Base-by-base conservation (phyloP, 352 stramenopile genomes). In the Globisporangium nodosum region DNA sequence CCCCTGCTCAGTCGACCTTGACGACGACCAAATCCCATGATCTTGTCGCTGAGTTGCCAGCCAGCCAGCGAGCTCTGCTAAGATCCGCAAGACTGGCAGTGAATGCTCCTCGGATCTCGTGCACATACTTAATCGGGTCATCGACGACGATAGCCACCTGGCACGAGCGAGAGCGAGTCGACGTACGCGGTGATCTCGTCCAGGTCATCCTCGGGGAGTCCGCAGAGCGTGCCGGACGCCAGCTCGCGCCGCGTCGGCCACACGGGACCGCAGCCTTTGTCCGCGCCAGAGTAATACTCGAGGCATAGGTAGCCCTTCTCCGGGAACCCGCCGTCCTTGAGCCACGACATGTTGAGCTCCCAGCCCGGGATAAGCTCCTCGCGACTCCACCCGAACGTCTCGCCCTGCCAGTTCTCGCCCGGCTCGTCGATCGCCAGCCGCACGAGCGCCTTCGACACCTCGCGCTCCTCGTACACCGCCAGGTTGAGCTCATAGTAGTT, bases 401-500 rank as follows among this genome's bases (percentile, higher is more conserved):
- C 78, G 12, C 67, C 64, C 59, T 88, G 78, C 83, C 83, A 92
- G 62, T 92, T 92, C 61, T 92, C 80, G 5, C 83, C 83, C 0
- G 83, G 83, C 49, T 92, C 83, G 27, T 87, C 79, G n/a, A 92
- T 87, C 15, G 83, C 83, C 4, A 92, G 74, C 15, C 77, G 73
- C 47, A 92, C 81, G 9, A 92, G 79, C 16, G 68, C 66, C 56
- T 90, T 88, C 16, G 80, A 77, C 18, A 92, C 60, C 55, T 92
- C 83, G 0, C 83, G 66, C 63, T 92, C 80, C 58, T 92, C 83
- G 54, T 88, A 90, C 6, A 70, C 65, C n/a, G 73, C 49, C 15
- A 92, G 54, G 11, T 82, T 69, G 8, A 92, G 71, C 58, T 90
- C 78, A 51, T 92, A 92, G 64, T 90, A 90, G 55, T 87, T 85